Conservation (phyloP, 129 eudicot genomes). For the Tagetes patula region DNA sequence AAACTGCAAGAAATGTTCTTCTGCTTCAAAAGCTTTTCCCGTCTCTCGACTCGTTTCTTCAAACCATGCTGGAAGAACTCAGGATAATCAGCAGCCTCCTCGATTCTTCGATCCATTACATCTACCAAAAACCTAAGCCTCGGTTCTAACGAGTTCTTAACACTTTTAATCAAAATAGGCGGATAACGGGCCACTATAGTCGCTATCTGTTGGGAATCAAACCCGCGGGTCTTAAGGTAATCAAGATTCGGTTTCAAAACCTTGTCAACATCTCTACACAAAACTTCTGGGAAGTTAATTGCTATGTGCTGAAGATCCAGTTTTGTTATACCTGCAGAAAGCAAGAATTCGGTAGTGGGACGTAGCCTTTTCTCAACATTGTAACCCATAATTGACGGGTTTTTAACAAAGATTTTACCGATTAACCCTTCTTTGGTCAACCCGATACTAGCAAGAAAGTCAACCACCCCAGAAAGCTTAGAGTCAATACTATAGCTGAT, state of each 20-base stretch:
- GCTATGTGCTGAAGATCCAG: conserved; percentile 70
- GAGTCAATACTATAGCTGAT: conserved; percentile 84
- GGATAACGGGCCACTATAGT: conserved; percentile 76
- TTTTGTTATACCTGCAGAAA: conserved; percentile 62
- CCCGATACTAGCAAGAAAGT: conserved; percentile 72
- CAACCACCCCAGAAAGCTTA: conserved; percentile 78
- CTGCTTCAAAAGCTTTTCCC: conserved; percentile 74
- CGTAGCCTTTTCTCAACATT: conserved; percentile 76
- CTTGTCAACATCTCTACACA: conserved; percentile 83
- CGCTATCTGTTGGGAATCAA: conserved; percentile 60
- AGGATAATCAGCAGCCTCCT: conserved; percentile 74
- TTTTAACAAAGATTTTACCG: conserved; percentile 78
- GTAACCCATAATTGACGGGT: conserved; percentile 88
- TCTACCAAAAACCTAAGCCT: conserved; percentile 77
- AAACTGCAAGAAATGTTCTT: conserved; percentile 64
- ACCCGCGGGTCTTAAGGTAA: conserved; percentile 62
- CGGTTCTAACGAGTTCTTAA: conserved; percentile 78
- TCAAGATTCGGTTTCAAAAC: conserved; percentile 62
- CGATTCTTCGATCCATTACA: conserved; percentile 74
- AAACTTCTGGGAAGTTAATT: conserved; percentile 71
- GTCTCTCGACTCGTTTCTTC: conserved; percentile 75
- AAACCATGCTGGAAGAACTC: conserved; percentile 81
- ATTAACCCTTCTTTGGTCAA: conserved; percentile 61
- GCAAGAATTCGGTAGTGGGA: conserved; percentile 78
- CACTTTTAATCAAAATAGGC: conserved; percentile 83